Base-by-base conservation (phyloP, 208 protist species). In the Acanthamoeba rhysodes region DNA sequence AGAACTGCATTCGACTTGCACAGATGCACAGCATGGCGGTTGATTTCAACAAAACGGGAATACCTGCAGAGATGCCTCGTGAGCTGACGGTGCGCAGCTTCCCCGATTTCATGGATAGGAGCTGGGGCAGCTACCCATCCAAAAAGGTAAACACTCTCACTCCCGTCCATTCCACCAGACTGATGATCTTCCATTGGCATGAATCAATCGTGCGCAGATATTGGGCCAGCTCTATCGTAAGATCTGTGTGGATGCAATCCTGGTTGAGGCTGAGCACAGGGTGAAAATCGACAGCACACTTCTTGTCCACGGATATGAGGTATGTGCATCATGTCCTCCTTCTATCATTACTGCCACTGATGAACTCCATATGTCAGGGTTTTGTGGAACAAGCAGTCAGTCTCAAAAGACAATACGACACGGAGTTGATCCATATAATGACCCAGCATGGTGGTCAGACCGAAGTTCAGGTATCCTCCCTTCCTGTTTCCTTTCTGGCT, bases 131-230 rank as follows among this genome's bases (percentile, higher is more conserved):
- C 62, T 70, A 70, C n/a, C 24, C 27, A 24, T 70, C 62, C 62
- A 70, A 24, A 24, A 70, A 70, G 62, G 62, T 64, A 64, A 24
- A 64, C 57, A 64, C 57, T 64, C 57, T 64, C 57, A 64, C 57
- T 64, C 4, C 57, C 57, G 24, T 64, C 57, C 57, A 27, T 64
- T 27, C 57, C 57, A 64, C 57, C 57, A 64, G 57, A 64, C 14
- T 64, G 57, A 64, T 64, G 57, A 64, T 64, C 57, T 64, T 64
- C 57, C 57, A 64, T 64, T 64, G 57, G 57, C 57, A 64, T 64
- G 57, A 64, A 64, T 64, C 57, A 64, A 64, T 64, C 24, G 57
- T 64, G 57, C 57, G 7, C 57, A 64, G 57, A 64, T 70, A 29
- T 29, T 70, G 62, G 62, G 62, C 62, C 24, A 70, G 62, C 62